These are phyloP conservation scores for Leucocoprinus leucothites DNA, from an alignment of 768 basidiomycete species.

Conservation along the genomic window DNA sequence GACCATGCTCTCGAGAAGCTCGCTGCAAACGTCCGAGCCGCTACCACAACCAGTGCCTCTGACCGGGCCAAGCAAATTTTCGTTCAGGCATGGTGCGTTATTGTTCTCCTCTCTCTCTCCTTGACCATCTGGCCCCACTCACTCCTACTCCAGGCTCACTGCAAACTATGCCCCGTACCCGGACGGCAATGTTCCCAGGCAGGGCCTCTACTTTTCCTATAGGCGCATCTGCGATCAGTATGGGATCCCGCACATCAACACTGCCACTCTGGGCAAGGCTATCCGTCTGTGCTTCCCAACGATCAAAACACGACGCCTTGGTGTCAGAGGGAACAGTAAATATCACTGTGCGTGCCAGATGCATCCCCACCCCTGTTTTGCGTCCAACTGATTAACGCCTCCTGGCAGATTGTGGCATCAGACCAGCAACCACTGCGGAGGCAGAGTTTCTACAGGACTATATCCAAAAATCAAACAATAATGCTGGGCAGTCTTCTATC, in stretches of 20 bases:
- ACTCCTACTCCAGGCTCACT: conserved; percentile 56
- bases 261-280: conserved; percentile 92
- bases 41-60: conserved; percentile 88
- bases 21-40: conserved; percentile 82
- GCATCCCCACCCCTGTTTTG: conserved; percentile 27
- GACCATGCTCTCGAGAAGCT: conserved; percentile 84
- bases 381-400: conserved; percentile 27
- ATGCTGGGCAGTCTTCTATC: conserved; percentile 69
- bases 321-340: conserved; percentile 93
- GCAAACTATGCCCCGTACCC: conserved; percentile 90
- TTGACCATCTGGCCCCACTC: conserved; percentile 12
- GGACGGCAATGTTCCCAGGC: conserved; percentile 90
- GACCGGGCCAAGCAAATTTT: conserved; percentile 92
- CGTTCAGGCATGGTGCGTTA: conserved; percentile 82
- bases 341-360: conserved; percentile 72
- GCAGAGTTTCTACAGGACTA: conserved; percentile 92
- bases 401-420: conserved; percentile 81
- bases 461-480: conserved; percentile 88
- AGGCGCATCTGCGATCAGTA: conserved; percentile 89
- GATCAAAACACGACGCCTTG: conserved; percentile 91
- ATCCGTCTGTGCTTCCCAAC: conserved; percentile 91
- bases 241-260: conserved; percentile 92
- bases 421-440: conserved; percentile 87
- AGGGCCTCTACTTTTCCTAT: conserved; percentile 93
- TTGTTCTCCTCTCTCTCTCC: conserved; percentile 16